These are phyloP conservation scores for Metschnikowia sp. DNA, from an alignment of 805 yeast genomes.

Conservation along the genomic window DNA sequence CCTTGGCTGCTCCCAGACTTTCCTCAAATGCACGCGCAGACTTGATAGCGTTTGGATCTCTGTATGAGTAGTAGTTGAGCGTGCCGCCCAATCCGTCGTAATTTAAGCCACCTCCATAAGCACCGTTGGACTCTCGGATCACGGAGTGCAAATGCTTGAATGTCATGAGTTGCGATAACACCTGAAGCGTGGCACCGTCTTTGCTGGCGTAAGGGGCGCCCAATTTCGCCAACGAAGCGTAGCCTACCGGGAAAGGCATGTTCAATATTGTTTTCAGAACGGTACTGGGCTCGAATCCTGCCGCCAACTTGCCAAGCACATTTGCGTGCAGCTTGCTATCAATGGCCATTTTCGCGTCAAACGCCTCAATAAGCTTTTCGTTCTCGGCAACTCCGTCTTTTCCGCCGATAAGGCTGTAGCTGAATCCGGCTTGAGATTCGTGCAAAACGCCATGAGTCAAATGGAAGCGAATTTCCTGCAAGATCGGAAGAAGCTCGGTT, in stretches of 20 bases:
- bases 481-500: conserved; percentile 59
- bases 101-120: conserved; percentile 93
- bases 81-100: conserved; percentile 80
- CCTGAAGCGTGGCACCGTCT: conserved; percentile 85
- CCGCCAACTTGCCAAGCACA: conserved; percentile 17
- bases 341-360: conserved; percentile 22
- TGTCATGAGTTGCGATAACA: conserved; percentile 74
- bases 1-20: conserved; percentile 41
- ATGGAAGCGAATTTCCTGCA: conserved; percentile 48
- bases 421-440: conserved; percentile 28
- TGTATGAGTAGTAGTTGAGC: conserved; percentile 80
- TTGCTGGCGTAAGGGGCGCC: conserved; percentile 65
- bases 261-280: conserved; percentile 47
- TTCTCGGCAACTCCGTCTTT: conserved; percentile 34
- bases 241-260: conserved; percentile 87
- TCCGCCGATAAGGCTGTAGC: conserved; percentile 59
- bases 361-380: conserved; percentile 33
- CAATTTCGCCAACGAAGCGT: conserved; percentile 61
- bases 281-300: conserved; percentile 14
- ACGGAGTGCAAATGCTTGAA: conserved; percentile 85
- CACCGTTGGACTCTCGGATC: conserved; percentile 94
- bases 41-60: conserved; percentile 84
- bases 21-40: conserved; percentile 59
- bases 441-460: conserved; percentile 34
- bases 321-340: conserved; percentile 10